Conservation (phyloP, 2,329 filamentous ascomycete species). For the Botrytis galanthina region DNA sequence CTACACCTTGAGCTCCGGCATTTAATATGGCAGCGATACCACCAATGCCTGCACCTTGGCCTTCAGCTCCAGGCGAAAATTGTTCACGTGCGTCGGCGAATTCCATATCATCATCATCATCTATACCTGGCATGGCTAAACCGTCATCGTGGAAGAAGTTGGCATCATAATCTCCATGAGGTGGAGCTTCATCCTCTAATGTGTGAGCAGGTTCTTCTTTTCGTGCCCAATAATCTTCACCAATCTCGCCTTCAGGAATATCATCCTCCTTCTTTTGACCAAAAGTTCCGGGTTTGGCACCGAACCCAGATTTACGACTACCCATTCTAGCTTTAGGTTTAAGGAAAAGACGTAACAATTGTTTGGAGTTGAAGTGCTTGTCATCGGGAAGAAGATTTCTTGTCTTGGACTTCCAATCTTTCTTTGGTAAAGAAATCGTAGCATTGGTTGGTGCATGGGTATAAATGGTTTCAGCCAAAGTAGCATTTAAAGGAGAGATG, state of each 20-base stretch:
- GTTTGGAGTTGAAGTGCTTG: constrained; percentile 95
- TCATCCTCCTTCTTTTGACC: constrained; percentile 51
- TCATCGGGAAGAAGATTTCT: constrained; percentile 93
- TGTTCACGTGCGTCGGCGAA: constrained; percentile 81
- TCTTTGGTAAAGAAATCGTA: constrained; percentile 82
- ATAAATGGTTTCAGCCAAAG: constrained; percentile 73
- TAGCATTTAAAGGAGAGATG: constrained; percentile 66
- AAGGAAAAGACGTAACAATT: constrained; percentile 84
- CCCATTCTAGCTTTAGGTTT: constrained; percentile 89
- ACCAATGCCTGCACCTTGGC: constrained; percentile 46
- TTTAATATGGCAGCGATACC: constrained; percentile 52
- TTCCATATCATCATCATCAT: constrained; percentile 65
- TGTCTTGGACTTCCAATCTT: constrained; percentile 92
- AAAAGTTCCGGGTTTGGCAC: constrained; percentile 45
- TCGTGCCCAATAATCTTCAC: constrained; percentile 93
- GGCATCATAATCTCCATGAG: constrained; percentile 84
- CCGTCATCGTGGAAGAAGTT: constrained; percentile 95
- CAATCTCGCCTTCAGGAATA: constrained; percentile 72
- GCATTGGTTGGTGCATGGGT: constrained; percentile 78
- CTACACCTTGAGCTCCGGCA: constrained; percentile 46
- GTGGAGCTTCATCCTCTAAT: constrained; percentile 56
- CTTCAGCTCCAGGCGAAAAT: constrained; percentile 63
- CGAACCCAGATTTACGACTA: constrained; percentile 56
- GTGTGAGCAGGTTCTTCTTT: constrained; percentile 51
- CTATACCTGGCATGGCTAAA: constrained; percentile 61